Percentiles rank a stretch among this genome's conserved stretches.
These are phyloP conservation scores for Delonix regia DNA, from an alignment of 306 rosid genomes.

Conservation along the genomic window DNA sequence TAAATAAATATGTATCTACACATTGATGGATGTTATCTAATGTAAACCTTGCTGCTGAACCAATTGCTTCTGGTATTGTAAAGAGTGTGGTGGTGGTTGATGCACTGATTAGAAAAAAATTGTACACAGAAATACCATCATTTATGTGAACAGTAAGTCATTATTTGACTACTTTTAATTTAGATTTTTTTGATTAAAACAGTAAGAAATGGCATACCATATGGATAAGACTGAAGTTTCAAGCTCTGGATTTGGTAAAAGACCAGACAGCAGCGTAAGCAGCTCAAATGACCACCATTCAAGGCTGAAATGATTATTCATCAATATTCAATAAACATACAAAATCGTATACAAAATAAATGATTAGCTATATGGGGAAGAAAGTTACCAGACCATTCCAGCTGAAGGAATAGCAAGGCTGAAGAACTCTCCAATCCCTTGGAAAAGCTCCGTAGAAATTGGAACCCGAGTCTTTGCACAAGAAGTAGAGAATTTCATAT, in stretches of 20 bases:
- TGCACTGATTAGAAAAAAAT: conserved; percentile 47
- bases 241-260: conserved; percentile 80
- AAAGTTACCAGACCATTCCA: conserved; percentile 70
- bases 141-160: conserved; percentile 7
- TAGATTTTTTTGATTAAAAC: conserved; percentile 1
- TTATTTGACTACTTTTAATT: background rate
- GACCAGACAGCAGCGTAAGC: conserved; percentile 68
- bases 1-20: background rate
- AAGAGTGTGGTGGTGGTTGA: conserved; percentile 53
- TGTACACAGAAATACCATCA: background rate
- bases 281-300: conserved; percentile 89
- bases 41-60: conserved; percentile 78
- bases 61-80: conserved; percentile 71
- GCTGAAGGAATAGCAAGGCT: conserved; percentile 77
- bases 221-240: conserved; percentile 74
- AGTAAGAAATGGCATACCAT: conserved; percentile 37
- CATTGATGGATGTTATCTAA: background rate
- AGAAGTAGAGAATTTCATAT: conserved; percentile 54
- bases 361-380: background rate
- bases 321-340: background rate
- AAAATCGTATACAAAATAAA: background rate
- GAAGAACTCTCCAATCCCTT: conserved; percentile 66
- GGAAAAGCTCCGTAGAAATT: conserved; percentile 62
- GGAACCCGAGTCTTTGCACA: conserved; percentile 56
- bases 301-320: conserved; percentile 54